Conservation (phyloP, 148 eudicot genomes). For the Bassia scoparia region DNA sequence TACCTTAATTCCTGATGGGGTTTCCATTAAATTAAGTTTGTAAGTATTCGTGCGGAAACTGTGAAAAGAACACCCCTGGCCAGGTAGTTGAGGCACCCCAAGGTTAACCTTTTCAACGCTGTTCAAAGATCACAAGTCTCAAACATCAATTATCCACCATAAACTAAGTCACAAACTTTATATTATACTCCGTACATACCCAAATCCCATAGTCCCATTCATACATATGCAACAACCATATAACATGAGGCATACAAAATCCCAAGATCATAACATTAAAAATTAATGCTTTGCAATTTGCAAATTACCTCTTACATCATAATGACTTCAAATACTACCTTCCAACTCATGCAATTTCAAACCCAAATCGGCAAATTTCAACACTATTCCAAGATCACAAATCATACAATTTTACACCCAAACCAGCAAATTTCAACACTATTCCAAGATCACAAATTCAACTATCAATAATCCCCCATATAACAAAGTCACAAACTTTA, state of each 20-base stretch:
- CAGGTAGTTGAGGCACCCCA: conserved; percentile 98
- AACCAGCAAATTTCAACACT: too few species aligned
- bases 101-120: conserved; percentile 93
- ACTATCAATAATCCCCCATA: too few species aligned
- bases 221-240: neutral
- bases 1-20: conserved; percentile 98
- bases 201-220: neutral
- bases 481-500: too few species aligned
- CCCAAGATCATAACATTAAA: neutral
- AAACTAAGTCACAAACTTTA: neutral
- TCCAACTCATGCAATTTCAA: too few species aligned
- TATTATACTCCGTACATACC: neutral
- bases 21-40: conserved; percentile 94
- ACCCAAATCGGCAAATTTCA: too few species aligned
- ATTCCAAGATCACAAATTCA: too few species aligned
- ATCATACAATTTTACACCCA: too few species aligned
- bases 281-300: too few species aligned
- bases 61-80: conserved; percentile 97
- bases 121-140: conserved; percentile 28
- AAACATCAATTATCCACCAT: neutral
- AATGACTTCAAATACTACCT: too few species aligned
- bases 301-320: too few species aligned
- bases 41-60: conserved; percentile 92
- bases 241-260: neutral
- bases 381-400: too few species aligned